phyloP scores from a whole-genome alignment of 2,329 filamentous ascomycete species.

The Rasamsonia emersonii region DNA sequence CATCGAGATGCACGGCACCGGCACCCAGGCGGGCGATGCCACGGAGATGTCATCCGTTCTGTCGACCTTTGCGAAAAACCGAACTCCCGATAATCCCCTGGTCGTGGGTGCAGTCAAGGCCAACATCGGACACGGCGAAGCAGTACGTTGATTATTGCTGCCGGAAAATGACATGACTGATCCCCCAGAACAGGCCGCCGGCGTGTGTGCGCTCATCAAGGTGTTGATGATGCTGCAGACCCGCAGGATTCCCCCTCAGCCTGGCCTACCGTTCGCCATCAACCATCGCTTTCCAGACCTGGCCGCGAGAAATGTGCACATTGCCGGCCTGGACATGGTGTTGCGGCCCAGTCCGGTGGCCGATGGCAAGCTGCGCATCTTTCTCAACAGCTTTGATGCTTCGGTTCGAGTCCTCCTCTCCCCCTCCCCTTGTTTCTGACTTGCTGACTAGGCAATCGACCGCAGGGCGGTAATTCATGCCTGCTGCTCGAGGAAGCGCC shows the following conservation, averaged over 20 bases:
- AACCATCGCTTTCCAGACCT: conserved; percentile 17
- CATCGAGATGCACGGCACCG: conserved; percentile 25
- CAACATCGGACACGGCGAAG: conserved; percentile 36
- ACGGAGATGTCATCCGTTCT: conserved; percentile 22
- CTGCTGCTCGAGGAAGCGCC: conserved; percentile 52
- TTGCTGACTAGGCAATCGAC: neutral
- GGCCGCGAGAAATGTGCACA: conserved; percentile 12
- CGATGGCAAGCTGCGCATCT: neutral
- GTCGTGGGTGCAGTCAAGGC: conserved; percentile 21
- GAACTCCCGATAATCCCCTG: conserved; percentile 20
- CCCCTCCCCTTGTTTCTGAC: too few species aligned
- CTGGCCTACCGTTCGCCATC: conserved; percentile 16
- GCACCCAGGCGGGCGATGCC: conserved; percentile 21
- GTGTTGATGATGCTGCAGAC: conserved; percentile 26
- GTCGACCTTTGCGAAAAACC: conserved; percentile 14
- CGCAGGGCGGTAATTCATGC: conserved; percentile 6
- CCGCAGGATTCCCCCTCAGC: conserved; percentile 20
- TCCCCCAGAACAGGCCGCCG: conserved; percentile 24
- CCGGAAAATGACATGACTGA: neutral
- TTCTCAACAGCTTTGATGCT: conserved; percentile 5
- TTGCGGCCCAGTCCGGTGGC: neutral
- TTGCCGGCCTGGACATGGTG: conserved; percentile 1
- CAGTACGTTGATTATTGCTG: conserved; percentile 11
- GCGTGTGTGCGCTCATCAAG: conserved; percentile 24
- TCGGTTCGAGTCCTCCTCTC: neutral